Percentiles rank a stretch among this genome's conserved stretches.
Evolutionary conservation across 1,139 yeast species (phyloP).

Genomic region (Komagataea norvegica): DNA sequence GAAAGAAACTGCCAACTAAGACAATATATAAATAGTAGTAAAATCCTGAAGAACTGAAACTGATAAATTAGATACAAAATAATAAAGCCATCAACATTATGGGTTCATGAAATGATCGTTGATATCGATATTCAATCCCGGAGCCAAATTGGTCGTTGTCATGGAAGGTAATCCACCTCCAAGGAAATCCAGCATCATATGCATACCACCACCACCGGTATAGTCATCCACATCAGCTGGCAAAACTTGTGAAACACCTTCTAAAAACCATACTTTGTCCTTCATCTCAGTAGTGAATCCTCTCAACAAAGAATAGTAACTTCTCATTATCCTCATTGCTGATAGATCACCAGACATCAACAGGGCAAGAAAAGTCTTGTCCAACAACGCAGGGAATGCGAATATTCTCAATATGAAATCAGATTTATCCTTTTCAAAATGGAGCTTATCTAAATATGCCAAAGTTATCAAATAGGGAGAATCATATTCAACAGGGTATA

Average conservation of each 20-base stretch:
- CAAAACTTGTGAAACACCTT: conserved; percentile 82
- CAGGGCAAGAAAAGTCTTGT: conserved; percentile 67
- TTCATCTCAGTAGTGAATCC: conserved; percentile 82
- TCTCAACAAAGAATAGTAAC: conserved; percentile 76
- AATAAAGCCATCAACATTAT: conserved; percentile 10
- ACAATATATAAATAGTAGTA: background rate
- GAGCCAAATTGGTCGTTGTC: conserved; percentile 40
- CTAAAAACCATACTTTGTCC: conserved; percentile 89
- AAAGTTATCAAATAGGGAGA: conserved; percentile 85
- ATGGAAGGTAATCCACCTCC: conserved; percentile 71
- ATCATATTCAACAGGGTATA: conserved; percentile 77
- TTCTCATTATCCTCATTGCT: conserved; percentile 86
- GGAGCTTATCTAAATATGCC: conserved; percentile 80
- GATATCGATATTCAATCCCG: conserved; percentile 43
- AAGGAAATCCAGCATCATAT: conserved; percentile 81
- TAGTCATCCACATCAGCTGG: conserved; percentile 83
- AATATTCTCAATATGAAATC: conserved; percentile 85
- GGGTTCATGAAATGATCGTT: conserved; percentile 28
- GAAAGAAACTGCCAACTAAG: no score
- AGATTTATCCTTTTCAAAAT: conserved; percentile 74
- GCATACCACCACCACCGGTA: conserved; percentile 86
- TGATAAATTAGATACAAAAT: background rate
- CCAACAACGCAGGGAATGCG: conserved; percentile 90
- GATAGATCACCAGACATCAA: conserved; percentile 79
- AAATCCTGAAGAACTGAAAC: background rate